Conservation (phyloP, 768 basidiomycete genomes). For the Russula emetica region DNA sequence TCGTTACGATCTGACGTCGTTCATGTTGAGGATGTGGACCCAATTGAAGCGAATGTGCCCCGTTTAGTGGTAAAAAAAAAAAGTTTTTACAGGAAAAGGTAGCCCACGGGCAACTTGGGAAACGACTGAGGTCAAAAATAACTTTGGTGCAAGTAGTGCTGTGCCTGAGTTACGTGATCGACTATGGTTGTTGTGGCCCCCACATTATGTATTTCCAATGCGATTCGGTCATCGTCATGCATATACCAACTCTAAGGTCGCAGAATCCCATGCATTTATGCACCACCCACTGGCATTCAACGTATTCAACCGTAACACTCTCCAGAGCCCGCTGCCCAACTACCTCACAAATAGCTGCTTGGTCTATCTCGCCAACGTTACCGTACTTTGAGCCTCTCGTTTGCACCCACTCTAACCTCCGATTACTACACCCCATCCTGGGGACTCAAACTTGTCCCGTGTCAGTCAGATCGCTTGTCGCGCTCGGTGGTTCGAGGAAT, state of each 20-base stretch:
- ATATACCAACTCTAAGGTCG: neutral
- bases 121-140: no score
- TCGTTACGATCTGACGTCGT: neutral
- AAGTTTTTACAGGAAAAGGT: no score
- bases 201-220: neutral
- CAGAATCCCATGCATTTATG: neutral
- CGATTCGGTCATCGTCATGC: neutral
- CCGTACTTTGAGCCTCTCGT: neutral
- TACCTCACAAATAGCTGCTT: neutral
- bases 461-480: neutral
- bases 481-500: neutral
- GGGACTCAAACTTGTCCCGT: neutral
- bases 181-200: no score
- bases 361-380: neutral
- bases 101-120: no score
- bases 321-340: neutral
- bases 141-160: no score
- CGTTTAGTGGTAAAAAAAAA: no score
- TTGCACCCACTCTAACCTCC: neutral
- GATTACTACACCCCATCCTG: neutral
- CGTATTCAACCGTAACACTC: neutral
- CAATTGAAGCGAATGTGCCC: neutral
- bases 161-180: neutral
- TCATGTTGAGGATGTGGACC: neutral
- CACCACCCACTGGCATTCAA: neutral